Base-by-base conservation (phyloP, 192 early-diverging fungal species). In the Gigaspora rosea region DNA sequence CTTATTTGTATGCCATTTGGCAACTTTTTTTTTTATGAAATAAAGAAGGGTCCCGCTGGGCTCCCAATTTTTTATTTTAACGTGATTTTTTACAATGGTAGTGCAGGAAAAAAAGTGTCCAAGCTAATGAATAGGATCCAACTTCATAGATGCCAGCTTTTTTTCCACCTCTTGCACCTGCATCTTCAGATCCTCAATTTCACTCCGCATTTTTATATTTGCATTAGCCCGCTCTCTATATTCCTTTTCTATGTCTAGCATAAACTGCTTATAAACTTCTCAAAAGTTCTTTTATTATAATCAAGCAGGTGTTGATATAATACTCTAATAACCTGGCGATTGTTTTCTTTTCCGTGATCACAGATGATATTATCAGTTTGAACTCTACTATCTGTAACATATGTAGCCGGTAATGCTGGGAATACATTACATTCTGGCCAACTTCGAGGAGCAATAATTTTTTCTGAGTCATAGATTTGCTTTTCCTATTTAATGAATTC, bases 311-410 rank as follows among this genome's bases (percentile, higher is more conserved):
- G 65, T 11, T 41, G 65, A 11, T 6, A 46, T 46, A 46, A 35
- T 10, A 67, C n/a, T 18, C 12, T 41, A 41, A 67, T 46, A 66
- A 58, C 57, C 7, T 20, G 57, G 18, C 15, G n/a, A 66, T 66
- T 66, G 64, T 15, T 66, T 66, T 66, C 64, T 66, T 66, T 32
- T 32, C 35, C 7, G 18, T 8, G 64, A 66, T 66, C 2, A 66
- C 64, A 66, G 64, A 18, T 66, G 64, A 66, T 66, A 66, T 36
- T 66, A 22, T 66, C 27, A 35, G 64, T 66, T 66, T 66, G 33
- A 32, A 35, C 33, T 66, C 33, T 2, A 13, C 13, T 54, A 54
- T 54, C 18, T 18, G 18, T 18, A 54, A 54, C 52, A 2, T 54
- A 54, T 54, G 11, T 54, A 54, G 18, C 52, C 9, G 52, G 52